Evolutionary conservation across 148 eudicot genomes (phyloP).

Genomic region (Amaranthus cruentus): DNA sequence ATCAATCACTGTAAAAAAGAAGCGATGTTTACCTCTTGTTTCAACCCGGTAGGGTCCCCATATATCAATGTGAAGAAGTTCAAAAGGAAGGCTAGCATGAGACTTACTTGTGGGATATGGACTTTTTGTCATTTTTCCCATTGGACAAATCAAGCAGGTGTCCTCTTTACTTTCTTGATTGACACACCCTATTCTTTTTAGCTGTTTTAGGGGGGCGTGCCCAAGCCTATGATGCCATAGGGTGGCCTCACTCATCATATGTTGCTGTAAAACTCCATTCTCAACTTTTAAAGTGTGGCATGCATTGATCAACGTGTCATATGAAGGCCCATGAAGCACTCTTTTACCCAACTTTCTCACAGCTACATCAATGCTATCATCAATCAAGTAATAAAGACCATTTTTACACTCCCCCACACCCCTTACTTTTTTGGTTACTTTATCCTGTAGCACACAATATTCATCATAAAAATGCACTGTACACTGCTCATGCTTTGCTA

Average conservation of each 20-base stretch:
- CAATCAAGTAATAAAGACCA: not conserved
- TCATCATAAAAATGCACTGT: not conserved
- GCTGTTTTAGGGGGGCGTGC: not conserved
- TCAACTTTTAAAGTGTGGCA: not conserved
- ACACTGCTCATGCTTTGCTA: fast-evolving
- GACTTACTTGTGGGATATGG: not conserved
- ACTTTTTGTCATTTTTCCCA: not conserved
- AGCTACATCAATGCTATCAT: not conserved
- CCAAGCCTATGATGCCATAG: not conserved
- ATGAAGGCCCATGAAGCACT: not conserved
- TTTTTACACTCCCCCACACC: not conserved
- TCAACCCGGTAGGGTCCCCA: not conserved
- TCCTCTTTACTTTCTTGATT: not conserved
- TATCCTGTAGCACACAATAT: not conserved
- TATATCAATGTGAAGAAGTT: not conserved
- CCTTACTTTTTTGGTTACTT: too few species aligned
- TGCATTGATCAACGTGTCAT: not conserved
- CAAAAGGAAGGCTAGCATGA: not conserved
- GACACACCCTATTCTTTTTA: not conserved
- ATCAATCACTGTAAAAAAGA: not conserved
- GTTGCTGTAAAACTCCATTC: not conserved
- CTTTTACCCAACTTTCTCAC: too few species aligned
- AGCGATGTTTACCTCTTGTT: not conserved
- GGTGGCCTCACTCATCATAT: not conserved
- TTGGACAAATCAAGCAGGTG: not conserved